Percentiles rank a stretch among this genome's conserved stretches.
Evolutionary conservation across 225 moss, liverwort and hornwort species (phyloP).

Genomic region (Climacium dendroides): DNA sequence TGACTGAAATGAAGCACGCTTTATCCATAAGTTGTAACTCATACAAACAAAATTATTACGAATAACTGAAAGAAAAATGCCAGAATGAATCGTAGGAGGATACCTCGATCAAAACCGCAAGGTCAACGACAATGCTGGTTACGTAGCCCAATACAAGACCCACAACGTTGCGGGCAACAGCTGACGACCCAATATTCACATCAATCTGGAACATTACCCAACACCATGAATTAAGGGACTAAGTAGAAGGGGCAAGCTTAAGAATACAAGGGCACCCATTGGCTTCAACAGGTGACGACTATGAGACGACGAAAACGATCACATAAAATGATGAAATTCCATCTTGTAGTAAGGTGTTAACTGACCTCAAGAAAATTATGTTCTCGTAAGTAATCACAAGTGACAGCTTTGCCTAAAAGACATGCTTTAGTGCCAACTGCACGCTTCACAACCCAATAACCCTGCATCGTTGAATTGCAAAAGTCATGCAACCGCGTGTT

Average conservation of each 20-base stretch:
- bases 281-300: background rate
- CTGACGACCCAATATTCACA: conserved; percentile 73
- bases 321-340: background rate
- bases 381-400: conserved; percentile 52
- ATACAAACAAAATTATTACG: background rate
- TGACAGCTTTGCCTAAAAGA: conserved; percentile 64
- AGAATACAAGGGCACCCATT: background rate
- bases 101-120: conserved; percentile 75
- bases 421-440: conserved; percentile 85
- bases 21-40: background rate
- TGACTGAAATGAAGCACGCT: background rate
- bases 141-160: conserved; percentile 64
- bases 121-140: conserved; percentile 61
- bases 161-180: conserved; percentile 69
- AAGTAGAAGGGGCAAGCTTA: background rate
- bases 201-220: conserved; percentile 42
- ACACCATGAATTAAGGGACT: background rate
- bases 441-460: conserved; percentile 78
- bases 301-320: background rate
- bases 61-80: background rate
- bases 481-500: background rate
- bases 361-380: conserved; percentile 58
- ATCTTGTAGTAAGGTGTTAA: background rate
- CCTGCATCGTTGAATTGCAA: conserved; percentile 17
- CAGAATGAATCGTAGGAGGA: background rate